Evolutionary conservation across 108 stramenopile species (phyloP), one percentile per base, ranked within the genome.

Genomic region (Fragilaria crotonensis): DNA sequence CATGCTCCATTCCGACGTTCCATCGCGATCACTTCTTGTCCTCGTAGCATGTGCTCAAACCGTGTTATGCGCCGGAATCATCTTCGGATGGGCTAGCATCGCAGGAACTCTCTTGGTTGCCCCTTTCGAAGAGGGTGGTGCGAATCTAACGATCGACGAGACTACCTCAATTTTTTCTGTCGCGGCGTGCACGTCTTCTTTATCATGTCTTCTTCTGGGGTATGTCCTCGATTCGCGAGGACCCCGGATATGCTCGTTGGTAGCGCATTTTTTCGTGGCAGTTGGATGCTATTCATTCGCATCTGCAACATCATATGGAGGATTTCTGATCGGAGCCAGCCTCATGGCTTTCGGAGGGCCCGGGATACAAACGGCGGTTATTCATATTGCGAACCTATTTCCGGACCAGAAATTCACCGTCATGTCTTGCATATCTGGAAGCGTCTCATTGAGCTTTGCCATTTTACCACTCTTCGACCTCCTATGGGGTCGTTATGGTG

Each of bases 41-140:
- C 30, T 45, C 19, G 63, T 76, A 48, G 75, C 60, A 33, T 32
- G 68, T 7, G 1, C 68, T 26, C 75, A 76, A 25, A 71, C 63
- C 53, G 29, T 28, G 9, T 25, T 76, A 19, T 4, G 30, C 18
- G 70, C 68, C 47, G 75, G 75, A 14, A 25, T 76, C n/a, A 53
- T 71, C 21, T 72, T 56, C 61, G 73, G 73, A 3, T 76, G 75
- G 75, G 70, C 66, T 3, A 68, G 75, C 41, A 68, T 76, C 30
- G 62, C 66, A 55, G 52, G 62, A 19, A 48, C 75, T 23, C n/a
- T 76, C 18, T 32, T 76, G 59, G 25, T 44, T 23, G 70, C 64
- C 5, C 29, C 62, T 20, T 20, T 31, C 0, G 59, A 63, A 47
- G 14, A 67, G 25, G 70, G 70, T 25, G 70, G 75, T 9, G 70